phyloP scores from a whole-genome alignment of 164 flowering plant species.

The Malania oleifera region DNA sequence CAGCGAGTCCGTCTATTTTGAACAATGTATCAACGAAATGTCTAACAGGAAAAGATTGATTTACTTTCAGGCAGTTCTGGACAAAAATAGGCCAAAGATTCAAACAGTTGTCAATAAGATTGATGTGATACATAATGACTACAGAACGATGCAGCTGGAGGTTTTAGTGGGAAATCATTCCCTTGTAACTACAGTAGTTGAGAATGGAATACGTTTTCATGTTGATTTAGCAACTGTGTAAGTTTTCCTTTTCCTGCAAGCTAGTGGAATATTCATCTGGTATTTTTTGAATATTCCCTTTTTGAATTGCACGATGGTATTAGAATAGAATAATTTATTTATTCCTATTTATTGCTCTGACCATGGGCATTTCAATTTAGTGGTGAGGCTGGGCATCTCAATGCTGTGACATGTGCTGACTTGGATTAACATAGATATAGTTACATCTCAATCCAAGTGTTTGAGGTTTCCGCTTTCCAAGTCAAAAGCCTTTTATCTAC shows the following conservation, averaged over 20 bases:
- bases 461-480: too few species aligned
- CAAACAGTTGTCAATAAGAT: conserved; percentile 88
- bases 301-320: background rate
- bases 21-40: background rate
- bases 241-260: conserved; percentile 21
- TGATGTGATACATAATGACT: conserved; percentile 79
- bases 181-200: conserved; percentile 72
- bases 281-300: background rate
- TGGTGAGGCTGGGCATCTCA: too few species aligned
- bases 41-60: conserved; percentile 7
- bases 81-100: conserved; percentile 87
- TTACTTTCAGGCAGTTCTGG: conserved; percentile 69
- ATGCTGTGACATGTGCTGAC: too few species aligned
- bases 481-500: too few species aligned
- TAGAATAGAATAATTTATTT: background rate
- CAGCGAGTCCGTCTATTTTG: background rate
- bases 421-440: too few species aligned
- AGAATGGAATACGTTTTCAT: conserved; percentile 80
- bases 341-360: too few species aligned
- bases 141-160: conserved; percentile 95
- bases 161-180: conserved; percentile 91
- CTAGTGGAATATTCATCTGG: background rate
- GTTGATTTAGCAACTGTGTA: conserved; percentile 86
- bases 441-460: too few species aligned
- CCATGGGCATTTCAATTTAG: too few species aligned